Evolutionary conservation across 78 protist genomes (phyloP).

Genomic region (Planoprotostelium fungivorum): DNA sequence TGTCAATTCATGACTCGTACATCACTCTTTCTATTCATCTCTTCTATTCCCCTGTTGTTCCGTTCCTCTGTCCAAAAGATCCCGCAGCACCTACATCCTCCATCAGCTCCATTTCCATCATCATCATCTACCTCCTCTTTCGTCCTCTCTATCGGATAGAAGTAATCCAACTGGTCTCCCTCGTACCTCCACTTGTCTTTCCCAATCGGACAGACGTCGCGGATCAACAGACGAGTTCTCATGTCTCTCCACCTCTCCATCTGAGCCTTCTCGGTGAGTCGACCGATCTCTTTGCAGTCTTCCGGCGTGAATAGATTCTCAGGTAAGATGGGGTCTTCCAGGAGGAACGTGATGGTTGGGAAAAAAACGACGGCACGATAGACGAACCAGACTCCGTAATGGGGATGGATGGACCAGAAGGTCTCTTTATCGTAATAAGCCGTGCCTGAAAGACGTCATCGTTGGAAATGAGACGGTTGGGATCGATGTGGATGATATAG

Average conservation of each 20-base stretch:
- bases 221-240: constrained; percentile 31
- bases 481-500: no score
- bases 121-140: background rate
- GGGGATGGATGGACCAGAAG: constrained; percentile 51
- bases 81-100: no score
- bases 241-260: constrained; percentile 51
- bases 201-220: constrained; percentile 52
- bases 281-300: constrained; percentile 10
- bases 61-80: no score
- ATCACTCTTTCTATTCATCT: no score
- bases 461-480: no score
- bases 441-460: constrained; percentile 47
- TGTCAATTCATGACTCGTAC: no score
- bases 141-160: constrained; percentile 31
- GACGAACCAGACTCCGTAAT: constrained; percentile 57
- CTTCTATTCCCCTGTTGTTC: no score
- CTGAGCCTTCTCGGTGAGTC: constrained; percentile 20
- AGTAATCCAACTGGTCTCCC: constrained; percentile 59
- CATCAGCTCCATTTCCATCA: no score
- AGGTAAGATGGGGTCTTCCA: background rate
- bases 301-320: background rate
- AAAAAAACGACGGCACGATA: constrained; percentile 27
- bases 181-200: constrained; percentile 18
- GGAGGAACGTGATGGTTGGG: background rate
- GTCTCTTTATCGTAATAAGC: constrained; percentile 48